phyloP scores from a whole-genome alignment of 169 alveolate species.

The Neospora caninum region DNA sequence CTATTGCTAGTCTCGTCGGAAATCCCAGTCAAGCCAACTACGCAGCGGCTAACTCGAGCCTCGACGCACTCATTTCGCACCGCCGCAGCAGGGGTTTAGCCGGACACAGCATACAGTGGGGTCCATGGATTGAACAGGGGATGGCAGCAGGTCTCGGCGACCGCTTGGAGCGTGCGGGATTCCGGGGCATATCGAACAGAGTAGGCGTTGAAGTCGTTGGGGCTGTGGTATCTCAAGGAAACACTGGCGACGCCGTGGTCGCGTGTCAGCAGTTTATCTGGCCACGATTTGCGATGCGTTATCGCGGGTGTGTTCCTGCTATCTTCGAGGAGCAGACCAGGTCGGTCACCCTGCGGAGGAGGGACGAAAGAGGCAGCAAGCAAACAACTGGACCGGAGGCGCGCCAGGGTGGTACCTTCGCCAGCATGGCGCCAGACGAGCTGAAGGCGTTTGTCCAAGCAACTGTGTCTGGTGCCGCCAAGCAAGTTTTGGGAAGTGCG shows the following conservation, averaged over 20 bases:
- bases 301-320: background rate
- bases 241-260: background rate
- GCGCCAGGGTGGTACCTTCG: background rate
- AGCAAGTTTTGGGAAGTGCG: background rate
- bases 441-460: background rate
- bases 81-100: slow-evolving; percentile 63
- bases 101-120: slow-evolving; percentile 75
- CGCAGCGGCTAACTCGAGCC: slow-evolving; percentile 73
- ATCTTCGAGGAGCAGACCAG: background rate
- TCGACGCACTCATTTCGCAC: slow-evolving; percentile 62
- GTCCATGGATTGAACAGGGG: slow-evolving; percentile 78
- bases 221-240: background rate
- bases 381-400: background rate
- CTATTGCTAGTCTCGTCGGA: slow-evolving; percentile 76
- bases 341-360: background rate
- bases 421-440: background rate
- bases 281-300: background rate
- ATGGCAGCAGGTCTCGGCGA: slow-evolving; percentile 64
- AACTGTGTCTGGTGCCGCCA: background rate
- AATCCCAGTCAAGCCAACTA: slow-evolving; percentile 76
- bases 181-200: slow-evolving; percentile 72
- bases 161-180: slow-evolving; percentile 72
- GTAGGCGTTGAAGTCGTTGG: slow-evolving; percentile 56
- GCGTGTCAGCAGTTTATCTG: background rate
- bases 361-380: background rate